Evolutionary conservation across 345 rosid genomes (phyloP), one percentile per base, ranked within the genome.

Genomic region (Litchi chinensis): DNA sequence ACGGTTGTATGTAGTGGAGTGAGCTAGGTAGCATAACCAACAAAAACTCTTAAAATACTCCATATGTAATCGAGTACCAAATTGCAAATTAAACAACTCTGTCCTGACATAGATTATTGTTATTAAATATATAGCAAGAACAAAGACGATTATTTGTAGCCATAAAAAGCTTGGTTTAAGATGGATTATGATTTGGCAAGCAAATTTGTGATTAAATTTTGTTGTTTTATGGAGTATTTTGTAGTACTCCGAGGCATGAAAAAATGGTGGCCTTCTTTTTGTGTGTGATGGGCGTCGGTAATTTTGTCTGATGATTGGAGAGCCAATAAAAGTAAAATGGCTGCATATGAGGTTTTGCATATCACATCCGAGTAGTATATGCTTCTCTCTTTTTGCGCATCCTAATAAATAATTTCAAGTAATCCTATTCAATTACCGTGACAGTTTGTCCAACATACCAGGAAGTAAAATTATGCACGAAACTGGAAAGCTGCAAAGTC

Each of bases 131-230:
- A 44, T 16, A 9, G 57, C 3, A 4, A 44, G 73, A 12, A 22
- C 10, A 44, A 18, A 44, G 10, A 69, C 26, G 15, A 54, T 19
- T 74, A 62, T 24, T 13, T 8, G 68, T 63, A 24, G 24, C n/a
- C 50, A 59, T 65, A 48, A 46, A 66, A 19, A 32, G 28, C 72
- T 48, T 39, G 32, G 32, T 76, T 24, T 10, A 2, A 39, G 57
- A 68, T 76, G 73, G 79, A 39, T 19, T 12, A 57, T 77, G 79
- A 77, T 77, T 57, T 40, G 73, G 44, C 74, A 77, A 56, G 19
- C 79, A 37, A 56, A 39, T 77, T 48, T 39, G 26, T 57, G 24
- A 59, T 41, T 68, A 16, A n/a, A 5, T 65, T 46, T 50, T 64
- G 50, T 75, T 65, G 50, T 65, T 50, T 72, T 56, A 32, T 72